phyloP scores from a whole-genome alignment of 2,329 filamentous ascomycete genomes.

The Pestalotiopsis sp. region DNA sequence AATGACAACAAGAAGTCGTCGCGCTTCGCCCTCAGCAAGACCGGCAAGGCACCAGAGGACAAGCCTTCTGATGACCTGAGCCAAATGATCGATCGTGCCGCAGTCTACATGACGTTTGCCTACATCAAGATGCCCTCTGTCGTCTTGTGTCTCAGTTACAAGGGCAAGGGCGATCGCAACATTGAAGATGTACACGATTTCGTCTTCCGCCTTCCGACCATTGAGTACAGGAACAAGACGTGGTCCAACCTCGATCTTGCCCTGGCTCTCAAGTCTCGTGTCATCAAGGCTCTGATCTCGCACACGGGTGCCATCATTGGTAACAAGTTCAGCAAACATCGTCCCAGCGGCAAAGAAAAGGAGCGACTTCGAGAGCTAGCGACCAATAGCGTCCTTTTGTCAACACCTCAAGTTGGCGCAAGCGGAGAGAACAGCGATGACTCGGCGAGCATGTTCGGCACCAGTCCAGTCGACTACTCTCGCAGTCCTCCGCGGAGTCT shows the following conservation, averaged over 20 bases:
- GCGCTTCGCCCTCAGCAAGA: conserved; percentile 59
- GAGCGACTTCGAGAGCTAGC: conserved; percentile 81
- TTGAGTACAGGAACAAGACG: conserved; percentile 98
- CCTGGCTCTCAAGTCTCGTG: conserved; percentile 88
- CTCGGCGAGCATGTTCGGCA: conserved; percentile 56
- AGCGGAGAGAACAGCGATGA: conserved; percentile 59
- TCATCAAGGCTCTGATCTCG: conserved; percentile 90
- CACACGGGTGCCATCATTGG: conserved; percentile 96
- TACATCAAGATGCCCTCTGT: conserved; percentile 95
- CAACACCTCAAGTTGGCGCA: conserved; percentile 43
- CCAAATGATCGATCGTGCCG: conserved; percentile 94
- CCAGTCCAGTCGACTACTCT: conserved; percentile 60
- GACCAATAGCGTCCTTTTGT: conserved; percentile 71
- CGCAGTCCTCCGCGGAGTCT: conserved; percentile 60
- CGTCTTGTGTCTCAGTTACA: conserved; percentile 93
- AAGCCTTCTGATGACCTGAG: conserved; percentile 85
- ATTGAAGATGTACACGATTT: conserved; percentile 97
- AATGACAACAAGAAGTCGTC: conserved; percentile 50
- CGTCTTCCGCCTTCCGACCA: conserved; percentile 90
- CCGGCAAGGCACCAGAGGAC: conserved; percentile 56
- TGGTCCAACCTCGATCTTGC: conserved; percentile 98
- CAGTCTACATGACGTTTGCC: conserved; percentile 95
- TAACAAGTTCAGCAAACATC: conserved; percentile 92
- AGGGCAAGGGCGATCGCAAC: conserved; percentile 93
- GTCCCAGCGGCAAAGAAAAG: conserved; percentile 79